phyloP scores from a whole-genome alignment of 2,329 filamentous ascomycete species.

The Cercospora beticola region DNA sequence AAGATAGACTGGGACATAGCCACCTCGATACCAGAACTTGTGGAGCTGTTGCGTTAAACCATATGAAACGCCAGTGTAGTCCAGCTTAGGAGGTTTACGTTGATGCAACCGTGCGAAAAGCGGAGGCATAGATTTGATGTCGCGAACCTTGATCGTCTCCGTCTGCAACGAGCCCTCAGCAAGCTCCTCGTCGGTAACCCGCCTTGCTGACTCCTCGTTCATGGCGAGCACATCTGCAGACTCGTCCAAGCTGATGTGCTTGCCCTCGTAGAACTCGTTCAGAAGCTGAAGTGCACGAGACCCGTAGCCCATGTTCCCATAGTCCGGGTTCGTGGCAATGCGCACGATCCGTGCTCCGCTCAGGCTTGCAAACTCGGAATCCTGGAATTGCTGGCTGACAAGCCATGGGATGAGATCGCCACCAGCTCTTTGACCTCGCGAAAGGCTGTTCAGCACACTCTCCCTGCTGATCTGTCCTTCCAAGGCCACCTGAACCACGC shows the following conservation, averaged over 20 bases:
- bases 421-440: constrained; percentile 80
- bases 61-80: constrained; percentile 95
- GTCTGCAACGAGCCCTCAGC: constrained; percentile 72
- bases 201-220: constrained; percentile 60
- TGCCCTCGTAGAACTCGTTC: constrained; percentile 90
- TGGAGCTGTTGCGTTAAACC: constrained; percentile 83
- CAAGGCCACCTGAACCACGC: constrained; percentile 88
- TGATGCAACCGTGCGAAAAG: constrained; percentile 87
- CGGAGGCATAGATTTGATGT: constrained; percentile 88
- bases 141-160: constrained; percentile 85
- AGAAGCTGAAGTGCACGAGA: constrained; percentile 84
- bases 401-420: constrained; percentile 97
- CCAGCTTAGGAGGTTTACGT: constrained; percentile 73
- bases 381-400: constrained; percentile 96
- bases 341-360: constrained; percentile 90
- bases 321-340: constrained; percentile 95
- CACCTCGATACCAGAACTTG: constrained; percentile 92
- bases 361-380: constrained; percentile 90
- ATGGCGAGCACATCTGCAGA: constrained; percentile 51
- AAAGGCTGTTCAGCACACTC: constrained; percentile 86
- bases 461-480: constrained; percentile 94
- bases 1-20: constrained; percentile 87
- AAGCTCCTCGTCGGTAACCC: constrained; percentile 80
- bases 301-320: constrained; percentile 89
- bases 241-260: constrained; percentile 82